Percentiles rank a stretch among this genome's conserved stretches.
These are phyloP conservation scores for Onygenales sp. DNA, from an alignment of 2,329 filamentous ascomycete species.

Conservation along the genomic window DNA sequence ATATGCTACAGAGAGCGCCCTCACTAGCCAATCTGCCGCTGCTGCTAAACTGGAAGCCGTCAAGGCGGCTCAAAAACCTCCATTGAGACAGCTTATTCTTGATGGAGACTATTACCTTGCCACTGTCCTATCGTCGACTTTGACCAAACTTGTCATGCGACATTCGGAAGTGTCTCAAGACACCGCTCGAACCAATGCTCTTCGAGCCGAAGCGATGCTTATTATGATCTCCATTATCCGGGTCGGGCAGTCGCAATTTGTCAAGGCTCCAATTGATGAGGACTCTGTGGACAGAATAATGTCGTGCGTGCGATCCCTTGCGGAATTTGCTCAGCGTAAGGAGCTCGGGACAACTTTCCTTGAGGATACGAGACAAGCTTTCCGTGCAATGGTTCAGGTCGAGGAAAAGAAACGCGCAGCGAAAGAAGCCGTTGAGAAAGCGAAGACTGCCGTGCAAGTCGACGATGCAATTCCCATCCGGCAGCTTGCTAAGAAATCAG, in stretches of 20 bases:
- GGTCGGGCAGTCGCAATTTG: constrained; percentile 96
- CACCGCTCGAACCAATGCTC: constrained; percentile 76
- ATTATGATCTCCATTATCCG: constrained; percentile 99
- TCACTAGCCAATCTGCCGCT: constrained; percentile 84
- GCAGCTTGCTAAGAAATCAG: constrained; percentile 86
- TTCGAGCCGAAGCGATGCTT: constrained; percentile 94
- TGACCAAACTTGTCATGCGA: constrained; percentile 96
- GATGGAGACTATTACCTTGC: constrained; percentile 96
- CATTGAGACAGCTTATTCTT: constrained; percentile 84
- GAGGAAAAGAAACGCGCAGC: constrained; percentile 97
- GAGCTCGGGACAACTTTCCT: constrained; percentile 88
- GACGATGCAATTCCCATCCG: constrained; percentile 91
- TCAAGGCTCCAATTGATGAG: constrained; percentile 93
- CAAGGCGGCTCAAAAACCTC: constrained; percentile 93
- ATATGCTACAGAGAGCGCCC: constrained; percentile 90
- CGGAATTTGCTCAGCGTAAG: constrained; percentile 81
- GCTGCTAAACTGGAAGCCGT: constrained; percentile 91
- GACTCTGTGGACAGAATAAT: constrained; percentile 98
- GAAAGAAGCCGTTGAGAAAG: constrained; percentile 84
- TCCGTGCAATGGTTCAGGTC: constrained; percentile 91
- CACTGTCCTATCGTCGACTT: constrained; percentile 86
- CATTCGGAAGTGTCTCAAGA: constrained; percentile 89
- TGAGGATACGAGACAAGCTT: constrained; percentile 89
- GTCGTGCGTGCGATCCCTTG: constrained; percentile 87
- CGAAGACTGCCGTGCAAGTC: constrained; percentile 87